Evolutionary conservation across 306 rosid genomes (phyloP).

Genomic region (Morella rubra): DNA sequence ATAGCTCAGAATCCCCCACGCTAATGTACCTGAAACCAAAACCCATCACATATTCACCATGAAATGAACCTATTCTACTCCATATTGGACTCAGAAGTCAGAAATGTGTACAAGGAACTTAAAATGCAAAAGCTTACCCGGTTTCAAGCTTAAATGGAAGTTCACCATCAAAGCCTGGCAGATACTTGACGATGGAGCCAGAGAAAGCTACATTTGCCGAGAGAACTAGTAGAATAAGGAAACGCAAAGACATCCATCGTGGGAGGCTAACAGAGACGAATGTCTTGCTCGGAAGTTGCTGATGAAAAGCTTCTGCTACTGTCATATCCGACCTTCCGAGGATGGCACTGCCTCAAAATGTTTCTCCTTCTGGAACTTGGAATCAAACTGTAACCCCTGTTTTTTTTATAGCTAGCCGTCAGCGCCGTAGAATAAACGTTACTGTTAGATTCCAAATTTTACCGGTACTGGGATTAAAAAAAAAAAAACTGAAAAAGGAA

Average conservation of each 20-base stretch:
- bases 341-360: neutral
- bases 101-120: neutral
- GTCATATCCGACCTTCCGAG: neutral
- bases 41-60: neutral
- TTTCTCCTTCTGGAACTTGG: no score
- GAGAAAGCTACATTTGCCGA: slow-evolving; percentile 18
- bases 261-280: neutral
- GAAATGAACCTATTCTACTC: neutral
- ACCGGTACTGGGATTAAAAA: no score
- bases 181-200: slow-evolving; percentile 4
- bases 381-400: no score
- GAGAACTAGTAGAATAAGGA: neutral
- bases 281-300: neutral
- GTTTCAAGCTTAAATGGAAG: slow-evolving; percentile 24
- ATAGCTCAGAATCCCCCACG: slow-evolving; percentile 21
- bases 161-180: slow-evolving; percentile 21
- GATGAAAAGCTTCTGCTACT: neutral
- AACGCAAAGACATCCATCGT: neutral
- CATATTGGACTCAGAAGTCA: neutral
- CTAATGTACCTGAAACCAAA: slow-evolving; percentile 16
- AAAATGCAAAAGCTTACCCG: neutral
- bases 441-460: no score
- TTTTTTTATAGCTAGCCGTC: no score
- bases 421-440: no score
- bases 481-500: no score